These are phyloP conservation scores for Tricholoma furcatifolium DNA, from an alignment of 768 basidiomycete genomes.

Conservation along the genomic window DNA sequence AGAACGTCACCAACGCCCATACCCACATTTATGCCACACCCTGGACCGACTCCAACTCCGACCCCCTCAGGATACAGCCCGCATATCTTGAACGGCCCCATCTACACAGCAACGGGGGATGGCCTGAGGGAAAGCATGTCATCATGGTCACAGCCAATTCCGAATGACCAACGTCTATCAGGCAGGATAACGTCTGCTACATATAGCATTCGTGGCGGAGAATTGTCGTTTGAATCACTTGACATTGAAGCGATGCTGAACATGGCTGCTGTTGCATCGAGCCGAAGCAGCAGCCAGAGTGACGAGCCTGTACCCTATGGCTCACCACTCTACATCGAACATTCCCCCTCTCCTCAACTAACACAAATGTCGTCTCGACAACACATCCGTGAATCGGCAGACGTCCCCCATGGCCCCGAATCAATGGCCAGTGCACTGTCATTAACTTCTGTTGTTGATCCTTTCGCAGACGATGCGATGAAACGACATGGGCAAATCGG, in stretches of 20 bases:
- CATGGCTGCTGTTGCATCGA: conserved; percentile 42
- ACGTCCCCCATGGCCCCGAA: conserved; percentile 27
- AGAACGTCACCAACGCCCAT: not conserved
- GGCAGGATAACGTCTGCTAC: not conserved
- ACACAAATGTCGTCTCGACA: conserved; percentile 15
- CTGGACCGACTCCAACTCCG: not conserved
- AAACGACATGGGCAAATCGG: conserved; percentile 11
- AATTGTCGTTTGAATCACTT: conserved; percentile 33
- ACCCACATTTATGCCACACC: not conserved
- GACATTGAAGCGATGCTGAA: conserved; percentile 58
- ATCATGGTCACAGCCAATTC: conserved; percentile 32
- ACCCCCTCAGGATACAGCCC: conserved; percentile 4
- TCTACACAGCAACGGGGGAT: conserved; percentile 29
- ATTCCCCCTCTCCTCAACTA: conserved; percentile 6
- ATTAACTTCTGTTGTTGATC: conserved; percentile 24
- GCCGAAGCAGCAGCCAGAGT: conserved; percentile 24
- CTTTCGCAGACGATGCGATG: conserved; percentile 11
- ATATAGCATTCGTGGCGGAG: conserved; percentile 12
- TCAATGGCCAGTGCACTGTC: conserved; percentile 25
- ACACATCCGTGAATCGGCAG: conserved; percentile 28
- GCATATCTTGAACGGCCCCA: conserved; percentile 25
- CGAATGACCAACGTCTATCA: conserved; percentile 24
- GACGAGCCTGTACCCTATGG: conserved; percentile 19
- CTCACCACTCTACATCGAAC: conserved; percentile 11
- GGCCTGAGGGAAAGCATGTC: conserved; percentile 26